Evolutionary conservation across 305 asterid genomes (phyloP), one percentile per base, ranked within the genome.

Genomic region (Andrographis paniculata): DNA sequence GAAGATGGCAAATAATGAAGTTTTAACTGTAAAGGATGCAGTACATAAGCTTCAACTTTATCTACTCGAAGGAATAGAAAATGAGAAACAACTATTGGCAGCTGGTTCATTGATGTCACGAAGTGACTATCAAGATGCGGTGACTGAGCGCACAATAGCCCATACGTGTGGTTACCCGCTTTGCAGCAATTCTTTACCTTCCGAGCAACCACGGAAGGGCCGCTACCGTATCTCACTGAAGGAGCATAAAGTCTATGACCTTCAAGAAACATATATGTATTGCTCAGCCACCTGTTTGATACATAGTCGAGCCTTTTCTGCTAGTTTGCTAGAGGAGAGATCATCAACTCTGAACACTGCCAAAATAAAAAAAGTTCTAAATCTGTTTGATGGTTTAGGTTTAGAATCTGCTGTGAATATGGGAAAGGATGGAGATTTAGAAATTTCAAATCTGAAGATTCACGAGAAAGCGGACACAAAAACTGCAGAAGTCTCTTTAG

Each of bases 171-270:
- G 95, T 54, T 78, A 85, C 60, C 98, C 93, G 9, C 81, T 89
- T 19, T 89, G 96, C 45, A 19, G 51, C 45, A 78, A 76, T 35
- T 41, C 61, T 20, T 65, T 85, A 62, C 87, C 94, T 31, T 63
- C 76, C 6, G 84, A 80, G 59, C 55, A 69, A 41, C 77, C 84
- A 39, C 47, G 66, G 66, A 85, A 86, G 69, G 96, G 98, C 7
- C 79, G 61, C 14, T 85, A 85, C 54, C 85, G 82, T 27, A 75
- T 89, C 71, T 82, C 98, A 3, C 64, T 82, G 43, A 82, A 69
- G 80, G 96, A 89, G 73, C 96, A 89, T 60, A 82, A 68, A 57
- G 94, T 85, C 43, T 89, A 85, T 40, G 96, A 85, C 67, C 86
- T 85, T 68, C 87, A 83, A 15, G 98, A 85, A 65, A 78, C 98